phyloP scores from a whole-genome alignment of 2,329 filamentous ascomycete species.

The Zalaria sp. region DNA sequence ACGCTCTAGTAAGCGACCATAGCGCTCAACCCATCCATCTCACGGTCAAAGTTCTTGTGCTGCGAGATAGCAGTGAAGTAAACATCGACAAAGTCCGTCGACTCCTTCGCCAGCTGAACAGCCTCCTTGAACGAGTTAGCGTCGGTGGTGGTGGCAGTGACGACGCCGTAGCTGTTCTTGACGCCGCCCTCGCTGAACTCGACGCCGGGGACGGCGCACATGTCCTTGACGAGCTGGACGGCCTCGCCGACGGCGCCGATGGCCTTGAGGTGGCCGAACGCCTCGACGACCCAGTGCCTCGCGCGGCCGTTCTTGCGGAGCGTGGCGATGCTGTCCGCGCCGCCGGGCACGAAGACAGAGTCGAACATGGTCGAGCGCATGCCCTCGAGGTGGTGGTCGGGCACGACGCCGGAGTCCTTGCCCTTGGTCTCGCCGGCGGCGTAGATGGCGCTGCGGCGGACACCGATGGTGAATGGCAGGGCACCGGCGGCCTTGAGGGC shows the following conservation, averaged over 20 bases:
- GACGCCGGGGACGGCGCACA: conserved; percentile 31
- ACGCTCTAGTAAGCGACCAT: conserved; percentile 52
- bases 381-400: conserved; percentile 69
- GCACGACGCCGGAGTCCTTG: conserved; percentile 40
- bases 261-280: conserved; percentile 69
- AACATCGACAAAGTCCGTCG: conserved; percentile 53
- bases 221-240: conserved; percentile 45
- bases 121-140: conserved; percentile 47
- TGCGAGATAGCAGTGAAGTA: conserved; percentile 56
- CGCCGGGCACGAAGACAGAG: conserved; percentile 62
- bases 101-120: conserved; percentile 50
- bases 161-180: conserved; percentile 61
- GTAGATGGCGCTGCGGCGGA: conserved; percentile 51
- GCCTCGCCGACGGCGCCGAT: conserved; percentile 65
- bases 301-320: conserved; percentile 58
- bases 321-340: conserved; percentile 45
- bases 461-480: conserved; percentile 58
- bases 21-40: conserved; percentile 52
- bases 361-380: conserved; percentile 73
- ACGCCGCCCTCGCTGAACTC: conserved; percentile 37
- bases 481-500: conserved; percentile 49
- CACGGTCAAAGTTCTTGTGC: conserved; percentile 61
- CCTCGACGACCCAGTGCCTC: conserved; percentile 63
- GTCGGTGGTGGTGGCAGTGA: conserved; percentile 44
- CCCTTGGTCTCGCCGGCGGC: conserved; percentile 43